Evolutionary conservation across 306 rosid species (phyloP), one percentile per base, ranked within the genome.

Genomic region (Begonia peltatifolia): DNA sequence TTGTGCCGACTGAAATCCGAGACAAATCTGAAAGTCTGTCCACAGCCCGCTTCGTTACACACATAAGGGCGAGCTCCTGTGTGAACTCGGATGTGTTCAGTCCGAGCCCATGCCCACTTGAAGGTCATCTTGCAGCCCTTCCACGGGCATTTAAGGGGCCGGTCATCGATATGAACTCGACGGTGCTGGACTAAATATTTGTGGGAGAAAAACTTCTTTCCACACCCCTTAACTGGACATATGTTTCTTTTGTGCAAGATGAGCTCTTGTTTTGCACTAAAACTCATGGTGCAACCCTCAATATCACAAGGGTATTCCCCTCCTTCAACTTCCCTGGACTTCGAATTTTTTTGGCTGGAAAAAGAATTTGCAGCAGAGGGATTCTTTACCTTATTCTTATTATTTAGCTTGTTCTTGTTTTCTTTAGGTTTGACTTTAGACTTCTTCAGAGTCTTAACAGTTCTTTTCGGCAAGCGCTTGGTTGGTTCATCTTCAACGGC

Each of bases 41-140:
- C 96, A 58, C 96, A 87, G 10, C 77, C 93, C 17, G 84, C 79
- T 68, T 92, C 93, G 12, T 75, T 84, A 46, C 99, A 92, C 10
- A 77, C 81, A 57, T 92, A 92, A 42, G 99, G 99, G 12, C 94
- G 93, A 11, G 81, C 94, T 38, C 96, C 99, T 1, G 96, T 92
- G 69, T 92, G 99, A 60, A 92, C 96, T 63, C 99, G 76, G 54
- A 92, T 83, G 76, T 92, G 99, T 56, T 92, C 99, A 0, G 99
- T 92, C 46, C 94, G 93, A 47, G 99, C 96, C 99, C 99, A 87
- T 38, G 99, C 88, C 99, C 96, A 87, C 75, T 92, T 92, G 85
- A 92, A 92, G 42, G 84, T 83, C 99, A 87, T 92, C 88, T 87
- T 87, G 93, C 99, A 92, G 60, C 99, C 99, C 79, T 79, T 92